These are phyloP conservation scores for Boletus reticuloceps DNA, from an alignment of 768 basidiomycete genomes.

Conservation along the genomic window DNA sequence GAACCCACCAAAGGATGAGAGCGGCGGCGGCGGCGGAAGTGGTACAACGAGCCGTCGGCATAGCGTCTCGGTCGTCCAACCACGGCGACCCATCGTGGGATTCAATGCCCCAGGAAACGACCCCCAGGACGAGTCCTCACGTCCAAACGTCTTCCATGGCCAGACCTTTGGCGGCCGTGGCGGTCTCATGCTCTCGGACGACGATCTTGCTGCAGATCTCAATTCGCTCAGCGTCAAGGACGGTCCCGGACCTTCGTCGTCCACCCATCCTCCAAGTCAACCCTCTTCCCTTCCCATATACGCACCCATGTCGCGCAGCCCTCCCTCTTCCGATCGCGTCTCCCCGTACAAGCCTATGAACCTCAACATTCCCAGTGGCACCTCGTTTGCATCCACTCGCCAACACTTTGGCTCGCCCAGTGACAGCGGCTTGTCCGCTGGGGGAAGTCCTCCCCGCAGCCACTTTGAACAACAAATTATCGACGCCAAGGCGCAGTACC, in stretches of 20 bases:
- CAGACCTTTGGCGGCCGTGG: conserved; percentile 46
- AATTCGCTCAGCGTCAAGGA: conserved; percentile 54
- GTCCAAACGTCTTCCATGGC: conserved; percentile 32
- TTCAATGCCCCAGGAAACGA: conserved; percentile 45
- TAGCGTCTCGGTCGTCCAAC: conserved; percentile 81
- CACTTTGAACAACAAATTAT: conserved; percentile 47
- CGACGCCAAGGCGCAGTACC: conserved; percentile 40
- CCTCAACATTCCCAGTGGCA: conserved; percentile 51
- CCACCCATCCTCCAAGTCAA: conserved; percentile 56
- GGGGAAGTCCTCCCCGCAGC: conserved; percentile 48
- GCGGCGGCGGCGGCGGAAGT: conserved; percentile 56
- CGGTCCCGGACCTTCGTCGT: conserved; percentile 37
- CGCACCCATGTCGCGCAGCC: conserved; percentile 63
- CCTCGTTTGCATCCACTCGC: conserved; percentile 40
- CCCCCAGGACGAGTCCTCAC: conserved; percentile 38
- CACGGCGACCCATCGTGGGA: conserved; percentile 59
- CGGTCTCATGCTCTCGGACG: conserved; percentile 70
- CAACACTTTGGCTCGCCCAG: conserved; percentile 57
- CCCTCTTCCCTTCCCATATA: conserved; percentile 78
- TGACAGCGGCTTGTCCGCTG: conserved; percentile 53
- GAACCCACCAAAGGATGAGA: conserved; percentile 61
- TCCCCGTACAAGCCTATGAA: conserved; percentile 64
- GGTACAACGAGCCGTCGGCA: conserved; percentile 82
- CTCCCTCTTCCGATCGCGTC: conserved; percentile 49
- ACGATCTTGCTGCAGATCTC: conserved; percentile 75